Evolutionary conservation across 1,284 basidiomycete species (phyloP), one percentile per base, ranked within the genome.

Genomic region (Austropuccinia psidii): DNA sequence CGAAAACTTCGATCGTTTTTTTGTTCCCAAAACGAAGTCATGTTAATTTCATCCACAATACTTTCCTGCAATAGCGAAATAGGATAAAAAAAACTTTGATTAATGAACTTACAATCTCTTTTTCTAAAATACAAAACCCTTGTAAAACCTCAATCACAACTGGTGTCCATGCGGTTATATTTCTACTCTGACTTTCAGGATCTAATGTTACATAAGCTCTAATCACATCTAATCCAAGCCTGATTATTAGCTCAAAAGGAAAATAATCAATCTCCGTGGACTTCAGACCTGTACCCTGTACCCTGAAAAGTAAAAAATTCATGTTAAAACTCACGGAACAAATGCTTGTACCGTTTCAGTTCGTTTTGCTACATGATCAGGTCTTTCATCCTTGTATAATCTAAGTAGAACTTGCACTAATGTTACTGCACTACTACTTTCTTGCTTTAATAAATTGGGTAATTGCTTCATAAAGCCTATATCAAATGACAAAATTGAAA

Each of bases 391-490:
- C 73, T 88, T 89, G 81, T 98, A 97, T 93, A 99, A 96, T 50
- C 89, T 86, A 58, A 96, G 83, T 50, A 98, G 83, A 2, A 98
- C 88, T 78, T 93, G 91, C 58, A 99, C 93, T 50, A 98, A 84
- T 0, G 94, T 98, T 4, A 95, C 87, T 37, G 96, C 97, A 78
- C 93, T 94, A 74, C 90, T 93, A 33, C 94, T 97, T 82, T 99
- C 97, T 80, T 99, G 96, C 82, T 98, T 98, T 75, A 99, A 84
- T 58, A 99, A 85, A 82, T 99, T 99, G 0, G 96, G 96, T 43
- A 99, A 83, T 81, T 99, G 97, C 81, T 97, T 97, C 96, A 99
- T 99, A 83, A 99, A 99, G 1, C 95, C 93, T 94, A 69, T 45
- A 13, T 45, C 13, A 13, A 13, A 45, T 45, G 69, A 15, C 13